Evolutionary conservation across 192 early-diverging fungal genomes (phyloP).

Genomic region (Backusella australiensis): DNA sequence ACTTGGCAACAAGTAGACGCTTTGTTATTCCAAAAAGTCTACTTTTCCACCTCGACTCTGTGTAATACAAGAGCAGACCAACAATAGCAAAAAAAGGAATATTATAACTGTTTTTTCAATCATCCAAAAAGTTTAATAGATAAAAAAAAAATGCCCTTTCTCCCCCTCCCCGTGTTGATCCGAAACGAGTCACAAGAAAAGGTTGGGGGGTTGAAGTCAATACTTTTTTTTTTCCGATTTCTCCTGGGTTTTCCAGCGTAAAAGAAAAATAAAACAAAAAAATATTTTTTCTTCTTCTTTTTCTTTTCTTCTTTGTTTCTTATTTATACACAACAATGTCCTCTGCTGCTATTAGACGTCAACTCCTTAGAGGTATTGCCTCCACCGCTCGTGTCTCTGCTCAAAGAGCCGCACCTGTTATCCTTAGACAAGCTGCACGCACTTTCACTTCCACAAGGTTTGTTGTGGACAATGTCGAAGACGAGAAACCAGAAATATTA

Average conservation of each 20-base stretch:
- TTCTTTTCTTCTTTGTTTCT: slow-evolving; percentile 11
- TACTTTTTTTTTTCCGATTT: slow-evolving; percentile 7
- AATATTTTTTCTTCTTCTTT: background rate
- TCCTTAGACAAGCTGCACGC: slow-evolving; percentile 36
- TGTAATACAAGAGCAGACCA: background rate
- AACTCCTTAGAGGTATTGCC: slow-evolving; percentile 25
- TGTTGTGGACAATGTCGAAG: background rate
- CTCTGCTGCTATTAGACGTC: slow-evolving; percentile 31
- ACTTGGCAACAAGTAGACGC: background rate
- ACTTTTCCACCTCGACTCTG: too few species aligned
- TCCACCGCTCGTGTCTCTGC: slow-evolving; percentile 26
- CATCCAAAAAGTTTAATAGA: background rate
- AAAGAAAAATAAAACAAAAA: background rate
- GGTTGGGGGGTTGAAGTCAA: background rate
- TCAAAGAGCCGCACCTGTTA: slow-evolving; percentile 26
- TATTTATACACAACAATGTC: slow-evolving; percentile 20
- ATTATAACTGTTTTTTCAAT: background rate
- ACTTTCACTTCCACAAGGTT: slow-evolving; percentile 39
- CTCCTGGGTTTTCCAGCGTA: slow-evolving; percentile 21
- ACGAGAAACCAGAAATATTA: background rate
- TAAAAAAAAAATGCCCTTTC: background rate
- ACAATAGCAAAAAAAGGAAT: background rate
- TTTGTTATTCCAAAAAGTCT: background rate
- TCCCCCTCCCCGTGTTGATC: background rate
- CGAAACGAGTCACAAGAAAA: background rate